Evolutionary conservation across 1,139 yeast genomes (phyloP).

Genomic region (Sugiyamaella novakii): DNA sequence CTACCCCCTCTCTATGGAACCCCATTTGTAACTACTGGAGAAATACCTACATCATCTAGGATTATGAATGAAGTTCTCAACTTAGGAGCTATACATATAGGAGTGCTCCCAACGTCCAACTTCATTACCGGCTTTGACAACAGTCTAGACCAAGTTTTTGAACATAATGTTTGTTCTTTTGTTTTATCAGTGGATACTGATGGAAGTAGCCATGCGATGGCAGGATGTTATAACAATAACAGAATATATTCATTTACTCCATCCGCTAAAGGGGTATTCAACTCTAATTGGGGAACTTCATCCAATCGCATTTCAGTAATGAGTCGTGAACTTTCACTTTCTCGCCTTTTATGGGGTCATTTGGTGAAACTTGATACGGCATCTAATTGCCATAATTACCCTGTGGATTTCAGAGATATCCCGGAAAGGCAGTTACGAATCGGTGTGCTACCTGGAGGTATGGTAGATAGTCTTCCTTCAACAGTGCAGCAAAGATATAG

Average conservation of each 20-base stretch:
- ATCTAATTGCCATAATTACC: conserved; percentile 20
- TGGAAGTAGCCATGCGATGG: conserved; percentile 13
- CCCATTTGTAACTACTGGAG: conserved; percentile 18
- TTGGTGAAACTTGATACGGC: conserved; percentile 19
- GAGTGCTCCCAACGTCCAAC: conserved; percentile 8
- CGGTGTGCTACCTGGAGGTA: conserved; percentile 16
- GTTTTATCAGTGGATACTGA: conserved; percentile 23
- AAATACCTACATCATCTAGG: conserved; percentile 15
- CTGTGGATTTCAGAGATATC: conserved; percentile 17
- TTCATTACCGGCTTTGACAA: conserved; percentile 6
- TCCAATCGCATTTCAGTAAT: conserved; percentile 25
- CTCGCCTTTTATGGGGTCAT: conserved; percentile 29
- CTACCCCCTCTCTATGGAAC: conserved; percentile 21
- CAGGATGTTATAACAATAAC: neutral
- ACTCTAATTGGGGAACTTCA: conserved; percentile 20
- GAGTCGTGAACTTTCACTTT: conserved; percentile 24
- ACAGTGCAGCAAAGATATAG: neutral
- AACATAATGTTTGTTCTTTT: conserved; percentile 22
- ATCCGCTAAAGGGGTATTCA: conserved; percentile 1
- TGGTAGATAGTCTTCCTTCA: neutral
- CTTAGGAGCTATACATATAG: conserved; percentile 23
- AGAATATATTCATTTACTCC: conserved; percentile 10
- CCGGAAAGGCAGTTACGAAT: conserved; percentile 2
- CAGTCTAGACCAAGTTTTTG: conserved; percentile 3
- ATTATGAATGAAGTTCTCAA: conserved; percentile 6